phyloP scores from a whole-genome alignment of 345 rosid species.

The Citrus medica region DNA sequence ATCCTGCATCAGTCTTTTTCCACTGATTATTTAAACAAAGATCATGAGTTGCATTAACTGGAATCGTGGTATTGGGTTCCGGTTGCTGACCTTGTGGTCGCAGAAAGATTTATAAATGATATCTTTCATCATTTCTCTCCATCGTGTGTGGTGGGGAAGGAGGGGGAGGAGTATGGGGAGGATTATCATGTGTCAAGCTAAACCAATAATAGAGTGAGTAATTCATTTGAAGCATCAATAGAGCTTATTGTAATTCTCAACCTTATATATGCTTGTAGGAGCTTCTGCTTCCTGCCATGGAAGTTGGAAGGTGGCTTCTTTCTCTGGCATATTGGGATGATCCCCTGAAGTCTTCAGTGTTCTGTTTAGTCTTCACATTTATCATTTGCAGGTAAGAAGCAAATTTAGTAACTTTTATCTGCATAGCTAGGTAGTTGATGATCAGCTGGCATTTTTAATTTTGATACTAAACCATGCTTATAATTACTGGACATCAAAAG shows the following conservation, averaged over 20 bases:
- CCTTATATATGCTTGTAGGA: conserved; percentile 51
- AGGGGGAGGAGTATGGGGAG: neutral
- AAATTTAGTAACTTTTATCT: neutral
- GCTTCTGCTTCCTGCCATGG: conserved; percentile 66
- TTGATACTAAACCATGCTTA: neutral
- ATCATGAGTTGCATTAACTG: neutral
- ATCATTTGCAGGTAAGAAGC: conserved; percentile 62
- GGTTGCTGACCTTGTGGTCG: neutral
- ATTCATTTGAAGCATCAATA: neutral
- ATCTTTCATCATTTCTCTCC: neutral
- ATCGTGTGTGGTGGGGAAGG: neutral
- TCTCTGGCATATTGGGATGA: conserved; percentile 74
- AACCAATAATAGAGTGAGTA: neutral
- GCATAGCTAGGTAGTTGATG: neutral
- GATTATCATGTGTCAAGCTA: neutral
- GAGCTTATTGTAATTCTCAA: neutral
- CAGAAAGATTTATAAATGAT: neutral
- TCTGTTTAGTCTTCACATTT: conserved; percentile 59
- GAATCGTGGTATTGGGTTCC: neutral
- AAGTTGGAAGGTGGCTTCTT: conserved; percentile 56
- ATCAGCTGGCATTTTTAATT: neutral
- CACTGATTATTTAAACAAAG: neutral
- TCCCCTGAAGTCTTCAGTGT: conserved; percentile 58
- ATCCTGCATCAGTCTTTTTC: neutral
- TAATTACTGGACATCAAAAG: no score